A percentile compares a stretch with the other conserved stretches of the same genome.
Conservation (phyloP, 208 protist genomes). For the Leishmania gerbilli region DNA sequence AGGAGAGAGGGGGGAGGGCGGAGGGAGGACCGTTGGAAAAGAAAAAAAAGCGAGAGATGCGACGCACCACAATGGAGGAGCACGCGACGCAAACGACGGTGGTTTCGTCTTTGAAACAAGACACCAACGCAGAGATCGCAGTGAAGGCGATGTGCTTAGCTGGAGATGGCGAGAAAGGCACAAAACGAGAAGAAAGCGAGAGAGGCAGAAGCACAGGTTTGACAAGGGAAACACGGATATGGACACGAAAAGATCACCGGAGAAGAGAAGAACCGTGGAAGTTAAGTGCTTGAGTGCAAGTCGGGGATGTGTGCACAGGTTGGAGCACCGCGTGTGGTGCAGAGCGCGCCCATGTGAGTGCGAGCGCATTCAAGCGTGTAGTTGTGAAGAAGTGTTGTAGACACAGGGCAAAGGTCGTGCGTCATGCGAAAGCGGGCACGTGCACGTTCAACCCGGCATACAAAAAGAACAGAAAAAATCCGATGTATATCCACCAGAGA, state of each 20-base stretch:
- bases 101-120: not conserved
- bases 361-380: not conserved
- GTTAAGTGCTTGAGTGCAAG: not conserved
- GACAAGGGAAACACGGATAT: too few species aligned
- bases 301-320: not conserved
- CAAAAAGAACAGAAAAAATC: not conserved
- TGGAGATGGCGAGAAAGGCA: not conserved
- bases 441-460: not conserved
- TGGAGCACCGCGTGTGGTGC: not conserved
- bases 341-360: not conserved
- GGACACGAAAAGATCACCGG: not conserved
- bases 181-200: not conserved
- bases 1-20: not conserved
- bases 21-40: too few species aligned
- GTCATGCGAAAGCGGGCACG: not conserved
- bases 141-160: not conserved
- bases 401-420: not conserved
- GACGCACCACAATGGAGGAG: not conserved
- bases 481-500: not conserved
- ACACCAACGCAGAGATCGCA: not conserved
- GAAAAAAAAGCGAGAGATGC: not conserved
- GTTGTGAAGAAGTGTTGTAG: not conserved
- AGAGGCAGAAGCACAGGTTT: not conserved
- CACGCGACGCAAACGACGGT: not conserved
- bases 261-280: not conserved